Evolutionary conservation across 495 filamentous ascomycete genomes (phyloP), one percentile per base, ranked within the genome.

Genomic region (Penicillium turbatum): DNA sequence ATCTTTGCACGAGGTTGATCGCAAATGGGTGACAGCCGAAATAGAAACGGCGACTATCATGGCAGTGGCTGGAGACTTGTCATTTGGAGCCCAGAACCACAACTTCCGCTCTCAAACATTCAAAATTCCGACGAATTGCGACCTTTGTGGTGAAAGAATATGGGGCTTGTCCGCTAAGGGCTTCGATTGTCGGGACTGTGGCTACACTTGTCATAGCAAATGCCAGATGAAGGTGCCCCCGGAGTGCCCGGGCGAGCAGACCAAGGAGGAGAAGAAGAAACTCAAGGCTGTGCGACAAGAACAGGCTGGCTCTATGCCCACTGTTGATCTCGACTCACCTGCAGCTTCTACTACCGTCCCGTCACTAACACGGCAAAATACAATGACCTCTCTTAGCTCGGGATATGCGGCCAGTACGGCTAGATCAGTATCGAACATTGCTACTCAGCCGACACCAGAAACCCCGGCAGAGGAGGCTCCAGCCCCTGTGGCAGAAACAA

Each of bases 201-300:
- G 93, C 6, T 99, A 95, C 70, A 96, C 91, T 2, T 99, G 93
- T 61, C 93, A 99, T 72, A 92, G 84, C 75, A 97, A 99, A 72
- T 99, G 93, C 68, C 89, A 99, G 72, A 89, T 99, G 85, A 99
- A 97, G 66, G 95, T 97, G 1, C 91, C 93, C 0, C 89, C 93
- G 4, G 87, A 92, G 60, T 99, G 93, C 62, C 93, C 93, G 0
- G 93, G 93, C 34, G 93, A 97, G 68, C 85, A 89, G 64, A 82
- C 79, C 32, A 97, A 97, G 70, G 95, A 97, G 49, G 90, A 95
- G 51, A 89, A 85, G 76, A 97, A 96, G 76, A 92, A 88, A 60
- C 73, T 93, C 44, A 97, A 97, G 68, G 79, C 73, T 21, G 84
- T 88, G 62, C 81, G 87, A 43, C 91, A 97, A 70, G 83, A 86